Conservation (phyloP, 129 eudicot species). For the Logfia minima region DNA sequence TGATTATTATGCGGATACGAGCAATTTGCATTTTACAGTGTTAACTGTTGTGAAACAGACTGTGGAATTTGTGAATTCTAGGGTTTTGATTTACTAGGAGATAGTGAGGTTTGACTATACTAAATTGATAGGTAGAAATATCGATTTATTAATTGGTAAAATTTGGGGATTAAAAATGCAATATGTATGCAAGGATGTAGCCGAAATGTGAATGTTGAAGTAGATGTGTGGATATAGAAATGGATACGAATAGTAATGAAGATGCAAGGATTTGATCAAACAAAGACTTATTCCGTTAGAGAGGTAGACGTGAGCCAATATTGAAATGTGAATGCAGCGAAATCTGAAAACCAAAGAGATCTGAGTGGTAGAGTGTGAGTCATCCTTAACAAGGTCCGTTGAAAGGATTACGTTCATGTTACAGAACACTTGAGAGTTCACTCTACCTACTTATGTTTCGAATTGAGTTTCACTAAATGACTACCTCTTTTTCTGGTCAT, state of each 20-base stretch:
- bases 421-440: not conserved
- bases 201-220: slow-evolving; percentile 12
- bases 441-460: not conserved
- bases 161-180: not conserved
- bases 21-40: not conserved
- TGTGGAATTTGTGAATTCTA: slow-evolving; percentile 4
- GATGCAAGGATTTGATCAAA: not conserved
- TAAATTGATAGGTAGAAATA: not conserved
- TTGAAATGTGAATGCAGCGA: slow-evolving; percentile 12
- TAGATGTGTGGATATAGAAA: not conserved
- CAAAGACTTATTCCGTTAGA: not conserved
- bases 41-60: not conserved
- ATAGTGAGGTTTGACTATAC: not conserved
- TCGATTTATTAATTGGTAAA: not conserved
- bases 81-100: not conserved
- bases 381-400: not conserved
- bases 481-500: too few species aligned
- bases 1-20: not conserved
- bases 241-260: slow-evolving; percentile 3
- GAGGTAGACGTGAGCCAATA: slow-evolving; percentile 6
- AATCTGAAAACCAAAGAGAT: not conserved
- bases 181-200: not conserved
- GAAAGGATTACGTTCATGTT: not conserved
- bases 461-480: slow-evolving; percentile 6
- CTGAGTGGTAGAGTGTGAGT: not conserved